These are phyloP conservation scores for Phytophthora quininea DNA, from an alignment of 352 stramenopile genomes.

Conservation along the genomic window DNA sequence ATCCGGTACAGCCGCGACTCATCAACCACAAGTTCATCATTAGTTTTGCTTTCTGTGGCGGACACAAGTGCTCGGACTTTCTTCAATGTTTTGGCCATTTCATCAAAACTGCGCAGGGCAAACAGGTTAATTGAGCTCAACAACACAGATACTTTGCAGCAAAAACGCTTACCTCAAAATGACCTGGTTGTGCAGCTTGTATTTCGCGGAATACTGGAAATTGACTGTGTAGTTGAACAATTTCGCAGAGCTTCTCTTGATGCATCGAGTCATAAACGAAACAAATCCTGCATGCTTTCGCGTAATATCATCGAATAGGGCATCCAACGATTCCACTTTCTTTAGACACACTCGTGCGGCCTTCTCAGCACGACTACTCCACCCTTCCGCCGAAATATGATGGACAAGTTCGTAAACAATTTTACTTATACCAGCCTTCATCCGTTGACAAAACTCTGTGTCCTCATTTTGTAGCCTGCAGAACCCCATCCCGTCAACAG, in stretches of 20 bases:
- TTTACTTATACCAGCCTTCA: slow-evolving; percentile 19
- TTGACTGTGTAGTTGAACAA: slow-evolving; percentile 48
- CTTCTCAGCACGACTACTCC: slow-evolving; percentile 37
- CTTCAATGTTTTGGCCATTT: slow-evolving; percentile 30
- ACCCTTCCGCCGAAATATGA: slow-evolving; percentile 10
- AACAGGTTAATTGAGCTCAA: slow-evolving; percentile 24
- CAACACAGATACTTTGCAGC: not conserved
- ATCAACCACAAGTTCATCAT: slow-evolving; percentile 42
- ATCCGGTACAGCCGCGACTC: slow-evolving; percentile 58
- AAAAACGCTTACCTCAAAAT: slow-evolving; percentile 39
- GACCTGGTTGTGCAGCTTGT: slow-evolving; percentile 41
- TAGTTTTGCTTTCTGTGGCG: slow-evolving; percentile 15
- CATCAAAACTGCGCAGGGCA: slow-evolving; percentile 32
- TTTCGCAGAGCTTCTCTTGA: slow-evolving; percentile 52
- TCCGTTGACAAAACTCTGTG: slow-evolving; percentile 17
- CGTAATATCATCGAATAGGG: slow-evolving; percentile 17
- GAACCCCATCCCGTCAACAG: slow-evolving; percentile 11
- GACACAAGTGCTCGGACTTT: slow-evolving; percentile 20
- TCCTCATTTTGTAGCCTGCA: not conserved
- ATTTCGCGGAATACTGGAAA: slow-evolving; percentile 23
- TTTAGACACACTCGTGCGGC: slow-evolving; percentile 41
- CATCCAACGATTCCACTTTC: slow-evolving; percentile 32
- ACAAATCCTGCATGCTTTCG: slow-evolving; percentile 22
- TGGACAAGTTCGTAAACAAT: slow-evolving; percentile 33
- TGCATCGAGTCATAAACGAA: slow-evolving; percentile 41